phyloP scores from a whole-genome alignment of 2,329 filamentous ascomycete genomes.

The Niveomyces coronatus region DNA sequence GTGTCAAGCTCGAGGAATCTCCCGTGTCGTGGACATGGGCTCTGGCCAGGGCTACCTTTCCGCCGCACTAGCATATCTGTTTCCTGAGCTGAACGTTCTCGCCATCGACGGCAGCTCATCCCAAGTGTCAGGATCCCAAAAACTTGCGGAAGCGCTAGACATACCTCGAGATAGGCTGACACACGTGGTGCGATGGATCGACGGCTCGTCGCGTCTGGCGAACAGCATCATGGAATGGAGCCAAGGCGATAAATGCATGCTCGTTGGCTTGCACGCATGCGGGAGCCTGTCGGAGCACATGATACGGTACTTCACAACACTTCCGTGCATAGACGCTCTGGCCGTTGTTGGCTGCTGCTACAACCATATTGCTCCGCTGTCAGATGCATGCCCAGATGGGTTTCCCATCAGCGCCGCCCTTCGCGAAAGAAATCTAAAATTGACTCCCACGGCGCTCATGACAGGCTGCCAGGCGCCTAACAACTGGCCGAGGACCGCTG shows the following conservation, averaged over 20 bases:
- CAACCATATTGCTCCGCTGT: conserved; percentile 21
- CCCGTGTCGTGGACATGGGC: conserved; percentile 18
- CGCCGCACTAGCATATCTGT: conserved; percentile 19
- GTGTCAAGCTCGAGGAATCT: conserved; percentile 16
- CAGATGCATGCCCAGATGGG: conserved; percentile 26
- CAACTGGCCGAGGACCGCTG: conserved; percentile 19
- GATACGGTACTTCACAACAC: conserved; percentile 18
- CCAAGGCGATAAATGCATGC: conserved; percentile 18
- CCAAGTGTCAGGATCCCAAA: conserved; percentile 19
- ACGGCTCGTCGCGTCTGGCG: conserved; percentile 15
- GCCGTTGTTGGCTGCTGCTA: conserved; percentile 24
- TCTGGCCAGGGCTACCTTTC: conserved; percentile 23
- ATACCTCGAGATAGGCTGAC: conserved; percentile 14
- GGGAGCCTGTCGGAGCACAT: conserved; percentile 24
- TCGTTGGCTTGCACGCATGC: conserved; percentile 24
- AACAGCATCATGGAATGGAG: conserved; percentile 19
- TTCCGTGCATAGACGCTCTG: conserved; percentile 15
- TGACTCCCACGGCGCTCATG: conserved; percentile 24
- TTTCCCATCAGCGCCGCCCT: conserved; percentile 27
- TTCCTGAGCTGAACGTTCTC: conserved; percentile 17
- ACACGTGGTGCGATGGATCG: conserved; percentile 20
- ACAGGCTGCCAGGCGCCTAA: conserved; percentile 23
- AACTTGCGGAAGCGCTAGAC: conserved; percentile 15
- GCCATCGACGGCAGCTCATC: conserved; percentile 23
- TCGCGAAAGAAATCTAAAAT: conserved; percentile 12